Evolutionary conservation across 306 rosid genomes (phyloP).

Genomic region (Crotalaria pallida): DNA sequence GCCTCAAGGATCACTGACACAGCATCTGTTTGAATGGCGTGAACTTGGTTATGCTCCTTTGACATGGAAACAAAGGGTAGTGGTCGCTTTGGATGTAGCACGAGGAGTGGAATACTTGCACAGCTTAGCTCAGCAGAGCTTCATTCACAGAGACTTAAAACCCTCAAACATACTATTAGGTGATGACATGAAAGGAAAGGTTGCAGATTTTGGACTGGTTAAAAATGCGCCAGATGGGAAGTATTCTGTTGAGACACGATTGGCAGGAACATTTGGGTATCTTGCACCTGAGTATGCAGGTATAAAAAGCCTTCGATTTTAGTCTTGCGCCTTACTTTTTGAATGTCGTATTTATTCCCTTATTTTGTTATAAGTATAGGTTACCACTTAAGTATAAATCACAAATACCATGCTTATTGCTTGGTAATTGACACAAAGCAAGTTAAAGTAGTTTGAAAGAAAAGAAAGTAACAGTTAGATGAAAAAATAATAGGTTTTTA

Average conservation of each 20-base stretch:
- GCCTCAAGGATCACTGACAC: constrained; percentile 87
- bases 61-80: constrained; percentile 78
- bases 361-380: background rate
- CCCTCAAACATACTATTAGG: constrained; percentile 88
- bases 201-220: constrained; percentile 88
- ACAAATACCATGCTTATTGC: constrained; percentile 17
- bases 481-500: constrained; percentile 6
- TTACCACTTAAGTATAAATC: constrained; percentile 8
- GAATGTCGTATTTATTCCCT: background rate
- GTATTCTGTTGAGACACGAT: constrained; percentile 72
- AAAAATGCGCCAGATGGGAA: constrained; percentile 78
- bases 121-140: constrained; percentile 86
- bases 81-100: constrained; percentile 86
- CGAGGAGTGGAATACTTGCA: constrained; percentile 89
- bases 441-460: background rate
- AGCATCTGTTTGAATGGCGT: constrained; percentile 68
- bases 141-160: constrained; percentile 85
- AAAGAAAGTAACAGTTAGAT: background rate
- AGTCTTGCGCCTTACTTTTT: background rate
- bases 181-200: constrained; percentile 90
- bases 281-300: constrained; percentile 98
- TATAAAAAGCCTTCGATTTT: constrained; percentile 28
- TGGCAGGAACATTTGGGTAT: constrained; percentile 98
- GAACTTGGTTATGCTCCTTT: constrained; percentile 54
- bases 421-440: background rate